Evolutionary conservation across 164 flowering plant genomes (phyloP).

Genomic region (Protea cynaroides): DNA sequence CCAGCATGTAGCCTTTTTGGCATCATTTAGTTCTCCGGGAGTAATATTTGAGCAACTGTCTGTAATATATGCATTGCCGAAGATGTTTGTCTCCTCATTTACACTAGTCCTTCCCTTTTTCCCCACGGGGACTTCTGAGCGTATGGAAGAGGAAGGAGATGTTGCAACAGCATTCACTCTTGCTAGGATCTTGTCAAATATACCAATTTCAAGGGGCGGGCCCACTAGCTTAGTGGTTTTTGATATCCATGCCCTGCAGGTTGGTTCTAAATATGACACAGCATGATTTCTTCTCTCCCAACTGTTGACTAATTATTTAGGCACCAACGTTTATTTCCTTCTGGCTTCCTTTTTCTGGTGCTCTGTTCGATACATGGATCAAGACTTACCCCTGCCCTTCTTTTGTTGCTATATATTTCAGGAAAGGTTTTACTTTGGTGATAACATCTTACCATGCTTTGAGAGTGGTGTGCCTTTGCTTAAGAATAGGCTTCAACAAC

Average conservation of each 20-base stretch:
- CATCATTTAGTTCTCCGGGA: conserved; percentile 95
- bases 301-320: background rate
- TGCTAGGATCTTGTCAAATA: conserved; percentile 81
- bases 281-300: background rate
- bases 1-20: conserved; percentile 90
- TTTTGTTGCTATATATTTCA: conserved; percentile 16
- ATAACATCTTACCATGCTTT: conserved; percentile 88
- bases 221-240: conserved; percentile 93
- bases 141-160: conserved; percentile 99
- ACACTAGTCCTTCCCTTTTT: conserved; percentile 96
- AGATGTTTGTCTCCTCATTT: conserved; percentile 78
- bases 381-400: background rate
- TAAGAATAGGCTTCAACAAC: conserved; percentile 77
- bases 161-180: conserved; percentile 95
- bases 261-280: conserved; percentile 17
- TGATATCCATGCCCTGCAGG: conserved; percentile 99
- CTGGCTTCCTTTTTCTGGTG: background rate
- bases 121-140: conserved; percentile 94
- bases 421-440: conserved; percentile 99
- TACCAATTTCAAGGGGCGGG: conserved; percentile 90
- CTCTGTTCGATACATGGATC: background rate
- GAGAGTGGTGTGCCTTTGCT: conserved; percentile 98
- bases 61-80: conserved; percentile 83
- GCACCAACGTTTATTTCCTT: background rate
- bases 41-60: conserved; percentile 96